These are phyloP conservation scores for Hypoxylon subgilvum DNA, from an alignment of 495 filamentous ascomycete genomes.

Conservation along the genomic window DNA sequence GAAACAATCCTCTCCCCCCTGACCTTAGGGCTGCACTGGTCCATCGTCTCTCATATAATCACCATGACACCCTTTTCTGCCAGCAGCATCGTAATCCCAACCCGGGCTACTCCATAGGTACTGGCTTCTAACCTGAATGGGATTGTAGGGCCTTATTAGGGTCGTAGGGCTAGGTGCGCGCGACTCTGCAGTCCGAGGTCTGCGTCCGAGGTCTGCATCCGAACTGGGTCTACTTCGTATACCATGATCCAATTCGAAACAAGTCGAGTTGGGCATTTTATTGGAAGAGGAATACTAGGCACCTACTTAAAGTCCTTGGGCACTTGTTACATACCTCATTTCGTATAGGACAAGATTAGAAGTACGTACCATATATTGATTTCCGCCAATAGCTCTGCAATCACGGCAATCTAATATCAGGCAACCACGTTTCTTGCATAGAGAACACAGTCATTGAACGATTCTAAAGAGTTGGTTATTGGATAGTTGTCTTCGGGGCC, in stretches of 20 bases:
- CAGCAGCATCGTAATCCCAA: not conserved
- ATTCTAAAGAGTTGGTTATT: too few relatives aligned
- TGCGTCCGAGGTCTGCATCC: too few relatives aligned
- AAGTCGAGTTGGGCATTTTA: not conserved
- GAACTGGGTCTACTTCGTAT: too few relatives aligned
- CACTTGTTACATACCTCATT: too few relatives aligned
- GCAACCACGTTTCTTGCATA: conserved; percentile 26
- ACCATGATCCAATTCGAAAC: not conserved
- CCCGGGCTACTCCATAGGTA: conserved; percentile 16
- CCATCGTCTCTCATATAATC: not conserved
- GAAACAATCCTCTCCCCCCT: not conserved
- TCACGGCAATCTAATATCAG: conserved; percentile 28
- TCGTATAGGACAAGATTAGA: conserved; percentile 16
- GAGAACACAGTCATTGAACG: too few relatives aligned
- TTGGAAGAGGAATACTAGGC: not conserved
- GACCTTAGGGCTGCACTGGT: not conserved
- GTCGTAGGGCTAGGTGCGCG: conserved; percentile 8
- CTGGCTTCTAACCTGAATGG: not conserved
- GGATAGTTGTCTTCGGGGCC: too few relatives aligned
- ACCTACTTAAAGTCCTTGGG: too few relatives aligned
- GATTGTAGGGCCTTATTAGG: conserved; percentile 8
- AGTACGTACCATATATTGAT: not conserved
- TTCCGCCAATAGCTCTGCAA: conserved; percentile 26
- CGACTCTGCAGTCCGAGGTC: not conserved
- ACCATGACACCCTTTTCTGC: not conserved